phyloP scores from a whole-genome alignment of 352 stramenopile genomes.

The Plasmopara halstedii region DNA sequence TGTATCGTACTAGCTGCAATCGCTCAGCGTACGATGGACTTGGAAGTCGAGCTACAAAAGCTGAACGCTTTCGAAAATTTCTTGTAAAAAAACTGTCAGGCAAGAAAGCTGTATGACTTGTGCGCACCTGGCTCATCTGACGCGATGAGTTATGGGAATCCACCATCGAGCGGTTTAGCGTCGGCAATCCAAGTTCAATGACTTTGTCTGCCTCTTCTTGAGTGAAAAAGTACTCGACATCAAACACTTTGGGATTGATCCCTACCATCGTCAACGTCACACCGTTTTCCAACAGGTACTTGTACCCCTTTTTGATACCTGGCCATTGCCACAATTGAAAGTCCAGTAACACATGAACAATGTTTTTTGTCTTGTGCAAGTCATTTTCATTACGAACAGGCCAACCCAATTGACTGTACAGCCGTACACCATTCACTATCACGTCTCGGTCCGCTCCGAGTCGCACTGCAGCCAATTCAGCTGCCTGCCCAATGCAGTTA shows the following conservation, averaged over 20 bases:
- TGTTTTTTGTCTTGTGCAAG: constrained; percentile 39
- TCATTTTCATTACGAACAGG: constrained; percentile 43
- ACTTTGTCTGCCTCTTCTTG: constrained; percentile 47
- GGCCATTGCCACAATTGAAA: constrained; percentile 83
- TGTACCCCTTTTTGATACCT: constrained; percentile 69
- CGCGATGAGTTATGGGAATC: constrained; percentile 50
- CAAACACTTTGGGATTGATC: constrained; percentile 55
- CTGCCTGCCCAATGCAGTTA: constrained; percentile 39
- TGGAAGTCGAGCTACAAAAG: constrained; percentile 45
- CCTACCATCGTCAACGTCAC: constrained; percentile 63
- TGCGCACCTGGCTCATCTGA: constrained; percentile 49
- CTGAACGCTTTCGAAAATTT: constrained; percentile 57
- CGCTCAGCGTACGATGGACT: constrained; percentile 57
- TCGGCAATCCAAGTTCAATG: constrained; percentile 34
- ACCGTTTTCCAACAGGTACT: constrained; percentile 62
- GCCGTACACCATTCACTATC: constrained; percentile 54
- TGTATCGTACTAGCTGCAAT: constrained; percentile 70
- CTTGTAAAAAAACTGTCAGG: constrained; percentile 53
- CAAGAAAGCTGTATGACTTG: constrained; percentile 74
- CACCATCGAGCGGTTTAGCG: constrained; percentile 55
- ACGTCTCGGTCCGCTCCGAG: constrained; percentile 62
- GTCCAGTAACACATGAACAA: constrained; percentile 72
- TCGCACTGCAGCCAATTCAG: constrained; percentile 37
- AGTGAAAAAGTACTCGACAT: constrained; percentile 60
- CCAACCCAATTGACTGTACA: constrained; percentile 64